phyloP scores from a whole-genome alignment of 2,329 filamentous ascomycete species.

The Huntiella bhutanensis region DNA sequence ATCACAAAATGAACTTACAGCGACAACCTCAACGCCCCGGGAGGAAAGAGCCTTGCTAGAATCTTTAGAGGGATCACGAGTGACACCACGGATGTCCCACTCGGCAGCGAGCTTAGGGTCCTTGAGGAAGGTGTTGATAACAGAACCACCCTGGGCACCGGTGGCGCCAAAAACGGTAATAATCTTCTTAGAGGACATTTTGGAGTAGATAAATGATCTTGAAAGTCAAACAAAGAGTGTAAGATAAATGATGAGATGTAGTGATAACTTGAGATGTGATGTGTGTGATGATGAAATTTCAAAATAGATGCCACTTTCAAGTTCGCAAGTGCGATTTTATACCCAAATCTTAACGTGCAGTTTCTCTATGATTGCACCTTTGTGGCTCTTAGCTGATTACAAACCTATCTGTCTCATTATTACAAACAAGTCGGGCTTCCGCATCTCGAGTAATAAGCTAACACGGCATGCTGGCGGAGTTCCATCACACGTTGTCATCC shows the following conservation, averaged over 20 bases:
- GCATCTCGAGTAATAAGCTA: too few relatives aligned
- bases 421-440: too few relatives aligned
- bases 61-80: conserved; percentile 24
- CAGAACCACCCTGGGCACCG: conserved; percentile 29
- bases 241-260: not conserved
- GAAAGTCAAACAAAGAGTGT: not conserved
- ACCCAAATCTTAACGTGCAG: not conserved
- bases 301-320: not conserved
- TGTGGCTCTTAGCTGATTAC: too few relatives aligned
- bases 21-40: conserved; percentile 25
- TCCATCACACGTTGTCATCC: too few relatives aligned
- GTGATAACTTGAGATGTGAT: not conserved
- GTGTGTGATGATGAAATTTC: not conserved
- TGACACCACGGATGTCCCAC: conserved; percentile 28
- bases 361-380: too few relatives aligned
- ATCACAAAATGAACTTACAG: conserved; percentile 14
- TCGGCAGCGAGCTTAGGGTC: conserved; percentile 25
- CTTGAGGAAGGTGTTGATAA: conserved; percentile 25
- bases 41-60: conserved; percentile 21
- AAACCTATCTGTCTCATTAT: too few relatives aligned
- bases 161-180: conserved; percentile 29
- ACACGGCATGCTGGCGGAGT: too few relatives aligned
- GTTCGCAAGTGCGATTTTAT: not conserved
- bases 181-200: conserved; percentile 16
- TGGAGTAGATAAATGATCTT: not conserved